Conservation (phyloP, 2,329 filamentous ascomycete species). For the Cordyceps fumosorosea region DNA sequence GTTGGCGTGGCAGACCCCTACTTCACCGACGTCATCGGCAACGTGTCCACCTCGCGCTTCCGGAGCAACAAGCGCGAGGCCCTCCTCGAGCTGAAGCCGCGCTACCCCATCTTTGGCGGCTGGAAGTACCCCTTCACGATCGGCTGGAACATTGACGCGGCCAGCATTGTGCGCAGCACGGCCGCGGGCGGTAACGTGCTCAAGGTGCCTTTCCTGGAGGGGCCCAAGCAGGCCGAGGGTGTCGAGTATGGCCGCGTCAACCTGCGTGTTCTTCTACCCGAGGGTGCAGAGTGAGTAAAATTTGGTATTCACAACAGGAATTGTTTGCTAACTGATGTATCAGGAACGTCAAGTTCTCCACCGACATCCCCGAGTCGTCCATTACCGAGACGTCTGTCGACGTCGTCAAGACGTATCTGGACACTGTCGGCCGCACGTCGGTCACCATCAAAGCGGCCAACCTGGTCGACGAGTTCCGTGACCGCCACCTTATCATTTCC, state of each 20-base stretch:
- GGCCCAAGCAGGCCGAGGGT: slow-evolving; percentile 78
- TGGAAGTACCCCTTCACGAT: slow-evolving; percentile 98
- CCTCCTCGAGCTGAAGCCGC: slow-evolving; percentile 82
- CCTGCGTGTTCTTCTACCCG: slow-evolving; percentile 78
- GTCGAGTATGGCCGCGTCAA: slow-evolving; percentile 77
- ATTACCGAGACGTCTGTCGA: slow-evolving; percentile 53
- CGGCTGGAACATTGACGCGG: slow-evolving; percentile 87
- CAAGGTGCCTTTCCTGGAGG: slow-evolving; percentile 88
- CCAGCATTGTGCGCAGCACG: slow-evolving; percentile 64
- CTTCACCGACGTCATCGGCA: slow-evolving; percentile 93
- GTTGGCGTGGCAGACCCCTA: slow-evolving; percentile 81
- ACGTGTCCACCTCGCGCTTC: slow-evolving; percentile 91
- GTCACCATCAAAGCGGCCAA: slow-evolving; percentile 77
- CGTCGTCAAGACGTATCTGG: slow-evolving; percentile 84
- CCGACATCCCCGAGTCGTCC: slow-evolving; percentile 58
- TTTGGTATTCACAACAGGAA: neutral
- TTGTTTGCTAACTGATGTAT: slow-evolving; percentile 29
- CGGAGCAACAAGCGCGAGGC: slow-evolving; percentile 69
- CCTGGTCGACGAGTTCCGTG: slow-evolving; percentile 82
- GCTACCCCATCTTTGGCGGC: slow-evolving; percentile 92
- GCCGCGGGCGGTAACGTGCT: slow-evolving; percentile 69
- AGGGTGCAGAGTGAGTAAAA: slow-evolving; percentile 73
- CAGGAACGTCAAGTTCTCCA: slow-evolving; percentile 74
- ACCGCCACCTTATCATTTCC: slow-evolving; percentile 74
- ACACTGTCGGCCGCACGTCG: slow-evolving; percentile 81